These are phyloP conservation scores for Scleromitrula shiraiana DNA, from an alignment of 2,329 filamentous ascomycete species.

Conservation along the genomic window DNA sequence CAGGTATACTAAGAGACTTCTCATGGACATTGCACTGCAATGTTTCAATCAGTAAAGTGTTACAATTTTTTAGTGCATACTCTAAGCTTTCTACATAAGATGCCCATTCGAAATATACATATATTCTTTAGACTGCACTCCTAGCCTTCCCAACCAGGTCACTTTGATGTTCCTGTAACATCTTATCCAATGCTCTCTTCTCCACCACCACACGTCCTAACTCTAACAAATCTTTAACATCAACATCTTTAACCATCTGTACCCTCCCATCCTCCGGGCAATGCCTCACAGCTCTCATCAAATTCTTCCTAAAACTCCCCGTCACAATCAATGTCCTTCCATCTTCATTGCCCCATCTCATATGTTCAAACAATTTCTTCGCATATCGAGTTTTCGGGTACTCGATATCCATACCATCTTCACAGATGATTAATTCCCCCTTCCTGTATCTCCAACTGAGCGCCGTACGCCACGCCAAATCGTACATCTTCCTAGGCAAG, in stretches of 20 bases:
- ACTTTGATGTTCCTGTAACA: conserved; percentile 65
- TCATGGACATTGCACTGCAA: no score
- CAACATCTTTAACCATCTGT: conserved; percentile 67
- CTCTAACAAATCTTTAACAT: conserved; percentile 91
- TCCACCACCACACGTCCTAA: conserved; percentile 81
- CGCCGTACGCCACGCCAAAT: conserved; percentile 89
- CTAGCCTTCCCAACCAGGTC: conserved; percentile 40
- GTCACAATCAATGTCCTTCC: conserved; percentile 74
- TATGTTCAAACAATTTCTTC: conserved; percentile 58
- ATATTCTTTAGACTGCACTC: conserved; percentile 16
- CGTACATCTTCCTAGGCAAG: conserved; percentile 84
- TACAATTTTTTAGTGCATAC: no score
- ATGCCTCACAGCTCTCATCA: conserved; percentile 56
- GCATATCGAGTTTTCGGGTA: conserved; percentile 47
- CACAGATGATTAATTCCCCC: conserved; percentile 80
- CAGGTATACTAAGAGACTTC: no score
- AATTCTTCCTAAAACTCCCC: conserved; percentile 46
- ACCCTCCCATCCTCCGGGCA: conserved; percentile 61
- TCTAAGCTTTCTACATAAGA: no score
- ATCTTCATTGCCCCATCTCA: conserved; percentile 54
- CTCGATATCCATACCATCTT: conserved; percentile 64
- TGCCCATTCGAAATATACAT: no score
- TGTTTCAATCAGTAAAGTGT: no score
- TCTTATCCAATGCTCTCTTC: conserved; percentile 64
- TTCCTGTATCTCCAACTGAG: conserved; percentile 83